Conservation (phyloP, 2,329 filamentous ascomycete genomes). For the Falciphora oryzae region DNA sequence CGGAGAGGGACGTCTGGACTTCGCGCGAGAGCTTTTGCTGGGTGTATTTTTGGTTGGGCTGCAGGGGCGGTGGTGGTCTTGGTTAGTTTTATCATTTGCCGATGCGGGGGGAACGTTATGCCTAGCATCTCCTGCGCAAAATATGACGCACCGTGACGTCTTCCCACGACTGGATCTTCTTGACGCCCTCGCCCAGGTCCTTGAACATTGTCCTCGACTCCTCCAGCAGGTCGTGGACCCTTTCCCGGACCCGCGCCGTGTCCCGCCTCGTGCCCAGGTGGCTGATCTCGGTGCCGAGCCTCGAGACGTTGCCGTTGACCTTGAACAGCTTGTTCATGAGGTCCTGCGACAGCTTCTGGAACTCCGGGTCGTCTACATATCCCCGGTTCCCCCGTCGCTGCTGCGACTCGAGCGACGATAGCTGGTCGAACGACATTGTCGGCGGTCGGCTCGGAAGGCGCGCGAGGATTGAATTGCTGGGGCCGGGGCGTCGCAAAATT, state of each 20-base stretch:
- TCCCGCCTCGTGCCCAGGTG: constrained; percentile 87
- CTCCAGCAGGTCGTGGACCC: constrained; percentile 81
- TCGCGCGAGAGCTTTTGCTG: constrained; percentile 93
- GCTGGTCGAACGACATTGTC: constrained; percentile 85
- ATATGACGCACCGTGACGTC: constrained; percentile 64
- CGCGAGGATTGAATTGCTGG: not conserved
- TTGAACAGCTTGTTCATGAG: constrained; percentile 86
- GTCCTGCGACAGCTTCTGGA: constrained; percentile 73
- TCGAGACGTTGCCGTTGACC: constrained; percentile 80
- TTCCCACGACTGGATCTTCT: constrained; percentile 83
- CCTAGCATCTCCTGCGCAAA: not conserved
- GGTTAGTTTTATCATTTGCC: not conserved
- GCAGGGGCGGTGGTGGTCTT: not conserved
- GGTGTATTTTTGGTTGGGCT: constrained; percentile 95
- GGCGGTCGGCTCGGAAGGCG: not conserved
- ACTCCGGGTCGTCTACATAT: constrained; percentile 90
- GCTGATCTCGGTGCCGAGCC: constrained; percentile 76
- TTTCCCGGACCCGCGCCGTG: constrained; percentile 82
- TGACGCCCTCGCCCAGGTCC: constrained; percentile 86
- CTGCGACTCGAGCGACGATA: constrained; percentile 77
- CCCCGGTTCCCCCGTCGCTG: constrained; percentile 41
- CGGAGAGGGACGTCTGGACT: constrained; percentile 80
- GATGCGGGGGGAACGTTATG: not conserved
- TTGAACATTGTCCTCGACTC: constrained; percentile 85
- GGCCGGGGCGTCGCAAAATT: not conserved